These are phyloP conservation scores for Globisporangium apiculatum DNA, from an alignment of 352 stramenopile species.

Conservation along the genomic window DNA sequence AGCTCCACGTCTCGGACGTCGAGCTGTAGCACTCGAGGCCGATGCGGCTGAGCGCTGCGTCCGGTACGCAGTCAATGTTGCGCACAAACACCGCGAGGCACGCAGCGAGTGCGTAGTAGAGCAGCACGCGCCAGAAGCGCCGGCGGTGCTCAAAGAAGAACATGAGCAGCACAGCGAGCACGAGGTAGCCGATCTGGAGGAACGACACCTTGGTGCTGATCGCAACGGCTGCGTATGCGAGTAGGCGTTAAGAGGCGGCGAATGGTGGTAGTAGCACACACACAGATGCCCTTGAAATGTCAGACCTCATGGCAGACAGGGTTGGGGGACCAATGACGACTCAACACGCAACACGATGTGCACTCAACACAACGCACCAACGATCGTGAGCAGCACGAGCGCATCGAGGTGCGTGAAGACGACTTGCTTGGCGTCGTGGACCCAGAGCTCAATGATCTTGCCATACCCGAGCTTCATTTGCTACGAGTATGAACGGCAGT, in stretches of 20 bases:
- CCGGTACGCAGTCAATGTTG: constrained; percentile 62
- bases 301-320: neutral
- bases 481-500: constrained; percentile 12
- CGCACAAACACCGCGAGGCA: constrained; percentile 74
- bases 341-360: too few relatives aligned
- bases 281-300: neutral
- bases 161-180: constrained; percentile 72
- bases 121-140: constrained; percentile 69
- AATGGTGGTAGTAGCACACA: neutral
- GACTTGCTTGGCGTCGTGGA: constrained; percentile 63
- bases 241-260: too few relatives aligned
- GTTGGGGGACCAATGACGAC: neutral
- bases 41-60: constrained; percentile 41
- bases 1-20: constrained; percentile 47
- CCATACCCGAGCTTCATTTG: constrained; percentile 46
- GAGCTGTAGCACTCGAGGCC: constrained; percentile 68
- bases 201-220: constrained; percentile 78
- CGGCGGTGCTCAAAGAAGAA: constrained; percentile 77
- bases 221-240: constrained; percentile 42
- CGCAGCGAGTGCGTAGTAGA: constrained; percentile 60
- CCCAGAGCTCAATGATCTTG: constrained; percentile 48
- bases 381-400: constrained; percentile 74
- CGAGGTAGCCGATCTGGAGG: constrained; percentile 77
- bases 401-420: constrained; percentile 73
- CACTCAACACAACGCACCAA: constrained; percentile 29